Evolutionary conservation across 345 rosid genomes (phyloP).

Genomic region (Acer campestre): DNA sequence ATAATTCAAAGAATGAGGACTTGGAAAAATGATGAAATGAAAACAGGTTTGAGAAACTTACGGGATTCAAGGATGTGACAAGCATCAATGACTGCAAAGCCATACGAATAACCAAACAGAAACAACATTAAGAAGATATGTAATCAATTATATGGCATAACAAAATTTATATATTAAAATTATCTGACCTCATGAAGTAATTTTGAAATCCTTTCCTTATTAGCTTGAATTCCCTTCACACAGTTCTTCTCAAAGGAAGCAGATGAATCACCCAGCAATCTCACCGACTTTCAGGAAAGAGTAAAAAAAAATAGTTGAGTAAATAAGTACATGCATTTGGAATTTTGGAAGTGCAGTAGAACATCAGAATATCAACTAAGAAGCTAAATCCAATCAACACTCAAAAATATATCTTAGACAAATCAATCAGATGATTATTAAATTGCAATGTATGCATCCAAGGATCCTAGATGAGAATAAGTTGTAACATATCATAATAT

Average conservation of each 20-base stretch:
- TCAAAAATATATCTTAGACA: neutral
- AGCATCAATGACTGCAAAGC: constrained; percentile 90
- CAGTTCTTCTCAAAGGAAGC: constrained; percentile 95
- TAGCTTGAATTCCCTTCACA: constrained; percentile 85
- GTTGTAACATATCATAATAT: neutral
- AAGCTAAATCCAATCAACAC: neutral
- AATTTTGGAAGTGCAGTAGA: neutral
- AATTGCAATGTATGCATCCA: neutral
- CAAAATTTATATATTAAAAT: neutral
- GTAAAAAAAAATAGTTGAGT: constrained; percentile 7
- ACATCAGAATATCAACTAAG: constrained; percentile 1
- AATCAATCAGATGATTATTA: neutral
- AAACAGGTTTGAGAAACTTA: constrained; percentile 42
- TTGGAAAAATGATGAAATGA: constrained; percentile 3
- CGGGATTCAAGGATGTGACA: constrained; percentile 96
- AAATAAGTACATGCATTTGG: constrained; percentile 3
- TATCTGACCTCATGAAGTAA: constrained; percentile 81
- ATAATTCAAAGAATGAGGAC: neutral
- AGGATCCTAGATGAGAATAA: constrained; percentile 5
- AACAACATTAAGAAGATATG: constrained; percentile 21
- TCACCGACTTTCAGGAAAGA: constrained; percentile 56
- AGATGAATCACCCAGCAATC: constrained; percentile 94
- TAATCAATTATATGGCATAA: constrained; percentile 1
- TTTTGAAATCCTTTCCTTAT: constrained; percentile 82
- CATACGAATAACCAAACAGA: constrained; percentile 26